These are phyloP conservation scores for Verticillium tricorpus DNA, from an alignment of 2,329 filamentous ascomycete species.

Conservation along the genomic window DNA sequence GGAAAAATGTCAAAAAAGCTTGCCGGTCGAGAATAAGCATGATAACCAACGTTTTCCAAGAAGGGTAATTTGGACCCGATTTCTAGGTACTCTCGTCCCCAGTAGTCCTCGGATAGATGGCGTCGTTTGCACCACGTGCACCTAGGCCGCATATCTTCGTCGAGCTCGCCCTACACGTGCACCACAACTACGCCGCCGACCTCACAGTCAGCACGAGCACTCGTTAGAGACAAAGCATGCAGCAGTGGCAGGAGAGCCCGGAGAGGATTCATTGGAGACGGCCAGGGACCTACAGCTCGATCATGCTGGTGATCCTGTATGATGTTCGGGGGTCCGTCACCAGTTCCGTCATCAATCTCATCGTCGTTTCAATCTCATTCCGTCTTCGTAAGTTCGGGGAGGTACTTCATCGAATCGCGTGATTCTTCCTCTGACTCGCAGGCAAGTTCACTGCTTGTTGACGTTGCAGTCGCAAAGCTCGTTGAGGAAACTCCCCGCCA, in stretches of 20 bases:
- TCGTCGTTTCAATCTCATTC: background rate
- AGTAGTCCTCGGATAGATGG: constrained; percentile 7
- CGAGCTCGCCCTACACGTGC: constrained; percentile 6
- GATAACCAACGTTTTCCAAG: background rate
- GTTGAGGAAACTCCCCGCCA: constrained; percentile 4
- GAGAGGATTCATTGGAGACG: no score
- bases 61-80: background rate
- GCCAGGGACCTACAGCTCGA: background rate
- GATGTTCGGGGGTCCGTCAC: background rate
- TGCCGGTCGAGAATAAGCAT: background rate
- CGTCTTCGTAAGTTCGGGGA: background rate
- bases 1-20: background rate
- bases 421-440: background rate
- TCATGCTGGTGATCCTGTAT: background rate
- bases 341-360: background rate
- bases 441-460: constrained; percentile 9
- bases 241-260: background rate
- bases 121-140: constrained; percentile 12
- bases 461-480: constrained; percentile 9
- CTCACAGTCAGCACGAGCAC: background rate
- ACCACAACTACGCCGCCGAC: constrained; percentile 6
- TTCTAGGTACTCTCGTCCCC: constrained; percentile 1
- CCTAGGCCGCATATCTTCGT: constrained; percentile 2
- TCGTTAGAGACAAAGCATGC: background rate
- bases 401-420: background rate